Base-by-base conservation (phyloP, 2,329 filamentous ascomycete species). In the Aschersonia sp. region DNA sequence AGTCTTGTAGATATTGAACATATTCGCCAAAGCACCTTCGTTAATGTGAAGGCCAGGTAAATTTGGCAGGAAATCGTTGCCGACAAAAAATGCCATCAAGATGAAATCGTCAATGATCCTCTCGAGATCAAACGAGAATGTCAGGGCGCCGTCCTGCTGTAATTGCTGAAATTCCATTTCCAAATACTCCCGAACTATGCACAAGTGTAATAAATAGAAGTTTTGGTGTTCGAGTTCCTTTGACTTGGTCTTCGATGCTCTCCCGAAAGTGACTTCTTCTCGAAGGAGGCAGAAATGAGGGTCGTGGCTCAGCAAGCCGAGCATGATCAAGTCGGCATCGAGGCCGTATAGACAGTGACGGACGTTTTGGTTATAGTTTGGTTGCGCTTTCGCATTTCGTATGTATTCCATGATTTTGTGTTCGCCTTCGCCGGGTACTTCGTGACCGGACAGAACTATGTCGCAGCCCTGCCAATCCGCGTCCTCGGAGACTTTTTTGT, bases 381-480 rank as follows among this genome's bases (percentile, higher is more conserved):
- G 86, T 65, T 98, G 92, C 45, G 91, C 89, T 73, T 97, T 97
- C 52, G 92, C 87, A 66, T 94, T 87, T 56, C 92, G 85, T 65
- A 98, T 98, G 66, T 98, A 98, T 67, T 98, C 94, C 92, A 98
- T 98, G 67, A 98, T 95, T 71, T 98, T 98, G 73, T 98, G 92
- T 67, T 98, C 92, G 58, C 92, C 92, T 68, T 98, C 94, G 58
- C 92, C 92, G 5, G 92, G 92, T 30, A 97, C 91, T 66, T 98
- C 94, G 61, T 98, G 94, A 48, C 94, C 92, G 5, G 92, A 98
- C 50, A 98, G 76, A 47, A 98, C 89, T 57, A 98, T 83, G 61
- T 97, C 89, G 54, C 94, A 92, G 51, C 86, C 86, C 68, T 98
- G 92, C 92, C 92, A 98, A 59, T 98, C 92, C 45, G 83, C 80